phyloP scores from a whole-genome alignment of 345 rosid genomes.

The Eucalyptus pauciflora region DNA sequence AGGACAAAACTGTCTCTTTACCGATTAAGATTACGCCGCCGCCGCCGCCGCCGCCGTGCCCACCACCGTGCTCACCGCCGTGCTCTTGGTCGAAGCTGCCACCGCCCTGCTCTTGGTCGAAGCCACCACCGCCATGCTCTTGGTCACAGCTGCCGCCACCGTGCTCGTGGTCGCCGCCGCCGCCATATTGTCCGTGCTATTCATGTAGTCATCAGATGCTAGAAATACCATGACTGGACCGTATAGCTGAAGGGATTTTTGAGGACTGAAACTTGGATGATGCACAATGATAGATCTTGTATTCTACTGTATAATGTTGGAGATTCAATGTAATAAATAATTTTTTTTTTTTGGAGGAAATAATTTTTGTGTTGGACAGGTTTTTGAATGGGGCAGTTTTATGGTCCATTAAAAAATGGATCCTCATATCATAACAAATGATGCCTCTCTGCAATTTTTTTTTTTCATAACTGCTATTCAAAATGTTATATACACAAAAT shows the following conservation, averaged over 20 bases:
- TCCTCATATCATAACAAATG: too few relatives aligned
- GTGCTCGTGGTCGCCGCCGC: background rate
- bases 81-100: accelerated
- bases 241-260: background rate
- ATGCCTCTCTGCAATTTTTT: too few relatives aligned
- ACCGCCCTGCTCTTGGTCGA: background rate
- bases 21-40: too few relatives aligned
- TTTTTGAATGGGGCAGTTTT: background rate
- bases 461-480: background rate
- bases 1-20: too few relatives aligned
- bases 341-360: background rate
- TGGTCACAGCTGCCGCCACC: background rate
- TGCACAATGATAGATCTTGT: background rate
- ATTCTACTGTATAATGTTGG: background rate
- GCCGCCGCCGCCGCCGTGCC: background rate
- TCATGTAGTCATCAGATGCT: background rate
- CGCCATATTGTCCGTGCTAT: background rate
- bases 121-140: accelerated
- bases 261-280: background rate
- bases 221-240: background rate
- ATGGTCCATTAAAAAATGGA: too few relatives aligned
- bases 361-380: background rate
- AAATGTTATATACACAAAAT: background rate
- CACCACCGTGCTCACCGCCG: too few relatives aligned
- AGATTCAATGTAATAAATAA: background rate